Base-by-base conservation (phyloP, 306 rosid species). In the Mucuna pruriens region DNA sequence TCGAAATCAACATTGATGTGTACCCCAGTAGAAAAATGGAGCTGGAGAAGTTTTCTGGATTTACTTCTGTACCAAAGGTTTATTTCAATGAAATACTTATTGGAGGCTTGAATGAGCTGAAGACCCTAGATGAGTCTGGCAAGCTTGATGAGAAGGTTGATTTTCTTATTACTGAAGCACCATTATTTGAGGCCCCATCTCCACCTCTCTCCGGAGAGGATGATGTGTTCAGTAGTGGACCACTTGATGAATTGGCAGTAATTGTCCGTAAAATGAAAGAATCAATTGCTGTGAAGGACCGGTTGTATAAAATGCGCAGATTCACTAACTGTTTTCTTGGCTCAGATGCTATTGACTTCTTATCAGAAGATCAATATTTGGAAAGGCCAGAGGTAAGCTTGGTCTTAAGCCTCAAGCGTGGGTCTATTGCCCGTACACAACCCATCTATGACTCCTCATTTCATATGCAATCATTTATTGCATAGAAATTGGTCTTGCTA, bases 171-270 rank as follows among this genome's bases (percentile, higher is more conserved):
- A 40, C 29, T 46, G 97, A 92, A 89, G 85, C 88, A 51, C 92
- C 98, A 16, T 76, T 95, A 51, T 80, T 71, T 44, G 90, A 89
- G 78, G 90, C 94, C 23, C 94, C 94, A 68, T 80, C 89, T 67
- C 98, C 95, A 0, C 98, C 98, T 60, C 89, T 90, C 85, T 84
- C 98, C 65, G 98, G 95, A 62, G 98, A 92, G 89, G 98, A 91
- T 80, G 98, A 91, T 72, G 76, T 40, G 70, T 89, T 94, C 71
- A 85, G 38, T 75, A 82, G 82, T 68, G 97, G 92, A 77, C 86
- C 84, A 82, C 72, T 79, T 65, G 97, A 95, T 88, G 98, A 95
- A 74, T 64, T 89, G 78, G 97, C 97, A 78, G 12, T 91, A 67
- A 19, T 95, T 80, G 92, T 88, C 77, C 84, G 63, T 42, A 95